Conservation (phyloP, 495 filamentous ascomycete genomes). For the Xylaria flabelliformis region DNA sequence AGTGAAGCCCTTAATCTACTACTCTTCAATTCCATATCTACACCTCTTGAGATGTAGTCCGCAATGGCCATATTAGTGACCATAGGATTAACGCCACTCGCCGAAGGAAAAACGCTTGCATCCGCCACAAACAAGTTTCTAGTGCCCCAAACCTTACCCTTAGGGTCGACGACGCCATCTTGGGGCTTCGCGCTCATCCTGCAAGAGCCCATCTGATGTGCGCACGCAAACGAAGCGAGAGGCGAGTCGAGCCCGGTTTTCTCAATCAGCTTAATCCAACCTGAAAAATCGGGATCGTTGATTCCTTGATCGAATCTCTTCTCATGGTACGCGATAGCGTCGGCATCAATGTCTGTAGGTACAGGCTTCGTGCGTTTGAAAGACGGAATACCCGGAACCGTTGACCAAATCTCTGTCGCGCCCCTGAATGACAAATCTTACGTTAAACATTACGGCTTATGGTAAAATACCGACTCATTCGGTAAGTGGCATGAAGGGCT, state of each 20-base stretch:
- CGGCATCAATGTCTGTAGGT: slow-evolving; percentile 17
- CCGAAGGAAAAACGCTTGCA: slow-evolving; percentile 87
- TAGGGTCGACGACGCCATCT: slow-evolving; percentile 74
- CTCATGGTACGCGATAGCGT: slow-evolving; percentile 33
- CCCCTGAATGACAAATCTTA: slow-evolving; percentile 43
- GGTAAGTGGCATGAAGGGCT: not conserved
- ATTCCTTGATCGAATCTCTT: slow-evolving; percentile 55
- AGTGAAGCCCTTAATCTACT: slow-evolving; percentile 11
- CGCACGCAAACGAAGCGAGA: slow-evolving; percentile 56
- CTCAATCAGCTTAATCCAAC: slow-evolving; percentile 69
- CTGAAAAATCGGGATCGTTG: slow-evolving; percentile 69
- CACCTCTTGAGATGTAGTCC: slow-evolving; percentile 65
- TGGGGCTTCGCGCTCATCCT: slow-evolving; percentile 71
- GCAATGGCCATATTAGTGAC: slow-evolving; percentile 87
- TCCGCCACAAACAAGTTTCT: slow-evolving; percentile 80
- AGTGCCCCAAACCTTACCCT: slow-evolving; percentile 78
- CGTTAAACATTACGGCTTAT: not conserved
- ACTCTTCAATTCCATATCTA: slow-evolving; percentile 46
- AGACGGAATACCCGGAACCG: slow-evolving; percentile 62
- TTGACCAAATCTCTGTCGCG: slow-evolving; percentile 76
- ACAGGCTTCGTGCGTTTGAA: slow-evolving; percentile 63
- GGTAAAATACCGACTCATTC: not conserved
- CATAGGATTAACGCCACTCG: slow-evolving; percentile 95
- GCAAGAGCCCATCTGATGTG: slow-evolving; percentile 93
- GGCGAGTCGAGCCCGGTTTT: slow-evolving; percentile 56